Evolutionary conservation across 495 filamentous ascomycete species (phyloP), one percentile per base, ranked within the genome.

Genomic region (Xylaria curta): DNA sequence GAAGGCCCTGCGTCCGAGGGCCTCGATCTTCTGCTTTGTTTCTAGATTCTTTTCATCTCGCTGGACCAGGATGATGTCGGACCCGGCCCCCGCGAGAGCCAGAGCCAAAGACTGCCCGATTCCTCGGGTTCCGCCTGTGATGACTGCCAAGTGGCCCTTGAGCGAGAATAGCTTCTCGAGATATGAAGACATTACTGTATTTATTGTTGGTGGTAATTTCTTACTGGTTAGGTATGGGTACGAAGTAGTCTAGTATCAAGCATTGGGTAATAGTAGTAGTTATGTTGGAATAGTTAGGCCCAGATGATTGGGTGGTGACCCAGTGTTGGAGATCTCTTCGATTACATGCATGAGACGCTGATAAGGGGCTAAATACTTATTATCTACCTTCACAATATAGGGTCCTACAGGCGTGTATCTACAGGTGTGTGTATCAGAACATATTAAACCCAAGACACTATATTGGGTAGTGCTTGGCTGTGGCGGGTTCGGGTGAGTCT

Each of bases 101-200:
- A 53, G 87, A 87, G 58, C 88, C 86, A 78, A 91, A 84, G 89
- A 85, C 9, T 91, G 81, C 26, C 91, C 91, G 5, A 93, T 80
- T 9, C 91, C 91, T 64, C 91, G 81, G 3, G 88, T 90, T 40
- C 90, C 90, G 31, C 91, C 91, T 21, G 90, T 92, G 19, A 93
- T 85, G 54, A 93, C 88, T 53, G 89, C 91, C 60, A 91, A 87
- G 81, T 92, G 92, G 69, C 89, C 90, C 19, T 89, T 82, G 71
- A 93, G 89, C 40, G 87, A 89, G 84, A 93, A 93, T 76, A 93
- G 86, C 76, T 76, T 82, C 31, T 80, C 72, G 81, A 92, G 91
- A 75, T 89, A 83, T 8, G 72, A 69, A 38, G 72, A n/a, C 66
- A 70, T 69, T 5, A 10, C 26, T 19, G 19, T 21, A 19, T 46